These are phyloP conservation scores for Dendrocalamus latiflorus DNA, from an alignment of 202 grass and related monocot species.

Conservation along the genomic window DNA sequence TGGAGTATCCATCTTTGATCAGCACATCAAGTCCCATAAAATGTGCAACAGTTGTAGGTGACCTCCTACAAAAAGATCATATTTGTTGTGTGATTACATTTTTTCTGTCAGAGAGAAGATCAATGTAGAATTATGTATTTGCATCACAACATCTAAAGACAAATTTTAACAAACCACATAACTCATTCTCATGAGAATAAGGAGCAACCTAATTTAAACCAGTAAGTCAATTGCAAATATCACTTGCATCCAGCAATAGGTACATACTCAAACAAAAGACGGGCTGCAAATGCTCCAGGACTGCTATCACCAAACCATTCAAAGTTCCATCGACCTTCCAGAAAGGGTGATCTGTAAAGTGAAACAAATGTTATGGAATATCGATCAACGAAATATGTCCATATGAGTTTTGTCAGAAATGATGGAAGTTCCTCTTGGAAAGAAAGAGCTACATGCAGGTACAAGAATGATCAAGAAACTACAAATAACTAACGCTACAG, in stretches of 20 bases:
- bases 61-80: constrained; percentile 58
- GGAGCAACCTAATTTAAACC: neutral
- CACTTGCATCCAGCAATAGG: constrained; percentile 17
- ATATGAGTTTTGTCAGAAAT: neutral
- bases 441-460: neutral
- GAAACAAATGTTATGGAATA: neutral
- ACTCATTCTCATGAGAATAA: neutral
- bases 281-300: constrained; percentile 69
- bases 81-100: neutral
- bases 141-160: neutral
- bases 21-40: constrained; percentile 72
- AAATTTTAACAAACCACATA: neutral
- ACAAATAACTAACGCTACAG: neutral
- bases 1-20: constrained; percentile 93
- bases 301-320: constrained; percentile 91
- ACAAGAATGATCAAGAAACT: neutral
- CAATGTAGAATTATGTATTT: neutral
- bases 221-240: neutral
- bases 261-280: constrained; percentile 83
- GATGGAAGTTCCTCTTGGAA: neutral
- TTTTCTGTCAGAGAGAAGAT: neutral
- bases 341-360: constrained; percentile 73
- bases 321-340: constrained; percentile 95
- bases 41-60: constrained; percentile 77
- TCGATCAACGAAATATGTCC: neutral